Evolutionary conservation across 805 yeast genomes (phyloP).

Genomic region (Yarrowia sp.): DNA sequence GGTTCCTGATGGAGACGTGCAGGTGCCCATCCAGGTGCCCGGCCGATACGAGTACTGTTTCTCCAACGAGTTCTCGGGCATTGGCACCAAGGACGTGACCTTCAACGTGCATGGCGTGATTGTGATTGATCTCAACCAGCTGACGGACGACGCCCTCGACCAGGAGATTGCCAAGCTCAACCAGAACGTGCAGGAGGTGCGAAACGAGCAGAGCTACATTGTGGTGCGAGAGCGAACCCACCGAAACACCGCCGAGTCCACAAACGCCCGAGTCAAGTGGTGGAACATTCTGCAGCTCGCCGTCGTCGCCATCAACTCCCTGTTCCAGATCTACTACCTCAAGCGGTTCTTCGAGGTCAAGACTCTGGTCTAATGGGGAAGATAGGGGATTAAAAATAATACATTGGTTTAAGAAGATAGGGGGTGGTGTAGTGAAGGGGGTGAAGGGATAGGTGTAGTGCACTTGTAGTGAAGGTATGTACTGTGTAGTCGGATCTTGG

Average conservation of each 20-base stretch:
- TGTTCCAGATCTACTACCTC: slow-evolving; percentile 92
- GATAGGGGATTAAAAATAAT: neutral
- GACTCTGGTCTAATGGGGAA: slow-evolving; percentile 69
- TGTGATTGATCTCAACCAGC: slow-evolving; percentile 79
- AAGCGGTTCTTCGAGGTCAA: slow-evolving; percentile 96
- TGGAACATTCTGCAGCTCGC: slow-evolving; percentile 93
- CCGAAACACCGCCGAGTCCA: slow-evolving; percentile 97
- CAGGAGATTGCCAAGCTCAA: slow-evolving; percentile 78
- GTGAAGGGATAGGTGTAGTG: too few species aligned
- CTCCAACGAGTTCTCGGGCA: slow-evolving; percentile 78
- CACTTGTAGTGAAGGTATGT: too few species aligned
- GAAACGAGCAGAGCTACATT: slow-evolving; percentile 87
- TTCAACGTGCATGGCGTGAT: slow-evolving; percentile 94
- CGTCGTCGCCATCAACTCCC: slow-evolving; percentile 83
- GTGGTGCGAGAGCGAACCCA: slow-evolving; percentile 97
- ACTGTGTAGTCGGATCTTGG: too few species aligned
- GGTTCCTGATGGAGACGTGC: slow-evolving; percentile 81
- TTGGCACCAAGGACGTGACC: slow-evolving; percentile 86
- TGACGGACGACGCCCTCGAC: slow-evolving; percentile 79
- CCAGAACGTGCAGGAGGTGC: slow-evolving; percentile 81
- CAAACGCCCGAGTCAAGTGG: slow-evolving; percentile 96
- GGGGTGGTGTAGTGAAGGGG: neutral
- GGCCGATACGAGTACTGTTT: slow-evolving; percentile 92
- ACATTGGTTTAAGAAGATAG: neutral
- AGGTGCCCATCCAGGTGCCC: slow-evolving; percentile 64